Evolutionary conservation across 441 rosid species (phyloP).

Genomic region (Populus tomentosa): DNA sequence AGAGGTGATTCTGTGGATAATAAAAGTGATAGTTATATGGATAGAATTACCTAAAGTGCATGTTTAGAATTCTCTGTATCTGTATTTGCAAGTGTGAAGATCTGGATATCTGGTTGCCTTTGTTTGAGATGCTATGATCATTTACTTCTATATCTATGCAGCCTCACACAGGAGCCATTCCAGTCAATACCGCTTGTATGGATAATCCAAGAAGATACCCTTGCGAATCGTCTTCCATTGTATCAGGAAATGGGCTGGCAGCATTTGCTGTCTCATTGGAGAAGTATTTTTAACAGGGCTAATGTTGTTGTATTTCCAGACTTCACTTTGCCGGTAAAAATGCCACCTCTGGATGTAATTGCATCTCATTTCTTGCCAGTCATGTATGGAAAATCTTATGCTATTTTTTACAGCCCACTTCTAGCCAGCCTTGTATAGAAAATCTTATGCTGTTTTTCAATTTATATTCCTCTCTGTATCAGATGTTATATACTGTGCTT

Average conservation of each 20-base stretch:
- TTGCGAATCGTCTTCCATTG: conserved; percentile 67
- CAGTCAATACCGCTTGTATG: conserved; percentile 81
- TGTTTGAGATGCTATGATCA: conserved; percentile 40
- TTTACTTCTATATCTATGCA: conserved; percentile 75
- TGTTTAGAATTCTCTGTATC: too few species aligned
- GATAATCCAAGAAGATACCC: conserved; percentile 87
- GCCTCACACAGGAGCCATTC: conserved; percentile 99
- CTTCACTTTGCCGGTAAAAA: conserved; percentile 72
- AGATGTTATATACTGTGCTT: conserved; percentile 92
- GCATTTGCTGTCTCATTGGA: conserved; percentile 73
- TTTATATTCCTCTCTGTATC: conserved; percentile 33
- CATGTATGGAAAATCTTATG: conserved; percentile 21
- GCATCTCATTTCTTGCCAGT: not conserved
- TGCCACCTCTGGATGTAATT: conserved; percentile 10
- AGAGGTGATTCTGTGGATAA: too few species aligned
- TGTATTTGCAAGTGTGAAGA: not conserved
- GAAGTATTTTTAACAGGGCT: conserved; percentile 70
- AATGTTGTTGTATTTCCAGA: conserved; percentile 76
- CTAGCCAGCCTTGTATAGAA: too few species aligned
- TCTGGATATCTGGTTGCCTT: conserved; percentile 15
- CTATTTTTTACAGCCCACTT: conserved; percentile 23
- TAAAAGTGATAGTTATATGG: too few species aligned
- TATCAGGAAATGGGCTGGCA: conserved; percentile 59
- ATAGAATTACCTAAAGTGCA: too few species aligned
- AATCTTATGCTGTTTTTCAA: conserved; percentile 1